Base-by-base conservation (phyloP, 208 protist genomes). In the Porcisia hertigi region DNA sequence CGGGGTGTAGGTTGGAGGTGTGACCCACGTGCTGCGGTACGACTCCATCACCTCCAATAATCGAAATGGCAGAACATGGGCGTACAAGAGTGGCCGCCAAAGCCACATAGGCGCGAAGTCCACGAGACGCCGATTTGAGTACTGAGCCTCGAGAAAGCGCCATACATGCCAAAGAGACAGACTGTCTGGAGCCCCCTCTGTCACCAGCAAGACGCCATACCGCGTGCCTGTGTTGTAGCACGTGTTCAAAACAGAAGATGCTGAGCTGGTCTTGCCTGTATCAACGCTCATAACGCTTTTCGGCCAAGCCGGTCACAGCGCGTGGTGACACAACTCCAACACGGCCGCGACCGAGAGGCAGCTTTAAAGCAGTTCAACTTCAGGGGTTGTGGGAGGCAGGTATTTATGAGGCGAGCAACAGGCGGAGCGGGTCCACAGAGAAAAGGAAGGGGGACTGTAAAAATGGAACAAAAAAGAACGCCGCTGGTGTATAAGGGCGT, bases 71-170 rank as follows among this genome's bases (percentile, higher is more conserved):
- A 89, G 69, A 45, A 88, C 66, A 41, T 84, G 55, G 16, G 73
- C 45, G 69, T 90, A 88, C 39, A 88, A 57, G 25, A 90, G 78
- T 12, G 86, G 73, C 12, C 67, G 45, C 83, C 88, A 85, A 69
- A 88, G 16, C 52, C 65, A 77, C 36, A 59, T 57, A 12, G 86
- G 86, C 9, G 83, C 41, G 1, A 75, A n/a, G 45, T 86, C 81
- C 30, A 87, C 70, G 23, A 79, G 45, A 7, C 88, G 75, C 1
- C 43, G 71, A 25, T 77, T 76, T 2, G 43, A 79, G 45, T 90
- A 49, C 16, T 80, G 41, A 11, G 39, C 58, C 7, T 53, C 36
- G 14, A 88, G 66, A 62, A 77, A 88, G 47, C 66, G 39, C 69
- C 67, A 59, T 7, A 88, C 67, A 39, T 66, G 63, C 43, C 49